A percentile compares a stretch with the other conserved stretches of the same genome.
phyloP scores from a whole-genome alignment of 2,329 filamentous ascomycete species.

The Penicillium sp. region DNA sequence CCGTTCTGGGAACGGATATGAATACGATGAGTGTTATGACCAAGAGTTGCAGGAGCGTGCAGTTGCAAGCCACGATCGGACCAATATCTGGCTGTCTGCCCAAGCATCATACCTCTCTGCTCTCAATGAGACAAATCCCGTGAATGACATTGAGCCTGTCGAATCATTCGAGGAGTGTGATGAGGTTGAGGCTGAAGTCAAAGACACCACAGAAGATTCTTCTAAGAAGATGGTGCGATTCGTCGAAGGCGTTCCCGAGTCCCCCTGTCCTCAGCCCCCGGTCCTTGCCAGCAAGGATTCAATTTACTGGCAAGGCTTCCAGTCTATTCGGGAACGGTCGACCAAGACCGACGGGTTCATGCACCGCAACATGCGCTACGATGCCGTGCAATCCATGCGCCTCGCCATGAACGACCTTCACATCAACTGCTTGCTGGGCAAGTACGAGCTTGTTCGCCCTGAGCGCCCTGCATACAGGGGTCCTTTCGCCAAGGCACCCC shows the following conservation, averaged over 20 bases:
- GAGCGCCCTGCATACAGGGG: slow-evolving; percentile 69
- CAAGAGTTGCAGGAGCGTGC: slow-evolving; percentile 69
- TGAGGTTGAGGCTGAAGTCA: slow-evolving; percentile 18
- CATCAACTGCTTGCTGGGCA: slow-evolving; percentile 77
- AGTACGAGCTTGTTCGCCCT: slow-evolving; percentile 73
- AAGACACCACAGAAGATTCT: slow-evolving; percentile 13
- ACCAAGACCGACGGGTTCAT: slow-evolving; percentile 74
- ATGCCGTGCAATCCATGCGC: slow-evolving; percentile 81
- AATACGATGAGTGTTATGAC: slow-evolving; percentile 74
- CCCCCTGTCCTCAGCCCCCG: slow-evolving; percentile 40
- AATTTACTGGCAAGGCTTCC: slow-evolving; percentile 86
- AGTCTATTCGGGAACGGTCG: slow-evolving; percentile 66
- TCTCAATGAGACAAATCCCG: slow-evolving; percentile 56
- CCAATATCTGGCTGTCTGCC: slow-evolving; percentile 78
- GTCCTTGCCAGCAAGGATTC: slow-evolving; percentile 61
- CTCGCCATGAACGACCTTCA: slow-evolving; percentile 71
- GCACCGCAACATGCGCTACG: slow-evolving; percentile 79
- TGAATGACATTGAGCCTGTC: slow-evolving; percentile 44
- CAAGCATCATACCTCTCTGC: slow-evolving; percentile 75
- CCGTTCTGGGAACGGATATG: slow-evolving; percentile 53
- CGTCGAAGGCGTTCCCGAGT: slow-evolving; percentile 36
- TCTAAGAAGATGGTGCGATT: slow-evolving; percentile 34
- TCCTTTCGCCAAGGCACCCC: slow-evolving; percentile 68
- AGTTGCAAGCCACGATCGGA: slow-evolving; percentile 75
- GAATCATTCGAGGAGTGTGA: slow-evolving; percentile 18